Conservation (phyloP, 352 stramenopile species). For the Phytophthora constricta region DNA sequence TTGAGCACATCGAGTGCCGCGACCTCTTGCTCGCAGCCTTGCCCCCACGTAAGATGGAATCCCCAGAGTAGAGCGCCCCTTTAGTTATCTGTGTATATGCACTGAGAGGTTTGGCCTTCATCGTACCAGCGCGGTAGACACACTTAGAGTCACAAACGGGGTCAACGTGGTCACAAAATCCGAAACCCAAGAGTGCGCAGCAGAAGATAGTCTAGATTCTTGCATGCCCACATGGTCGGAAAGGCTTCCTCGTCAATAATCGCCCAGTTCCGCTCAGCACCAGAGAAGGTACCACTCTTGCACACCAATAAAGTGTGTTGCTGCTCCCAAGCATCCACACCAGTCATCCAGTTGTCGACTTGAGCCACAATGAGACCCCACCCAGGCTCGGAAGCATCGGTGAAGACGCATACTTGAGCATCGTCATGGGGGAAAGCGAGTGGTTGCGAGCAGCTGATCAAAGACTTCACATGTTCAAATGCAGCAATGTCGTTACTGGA, state of each 20-base stretch:
- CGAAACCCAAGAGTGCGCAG: too few species aligned
- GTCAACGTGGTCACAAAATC: too few species aligned
- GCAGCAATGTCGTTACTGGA: neutral
- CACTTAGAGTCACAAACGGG: too few species aligned
- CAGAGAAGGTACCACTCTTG: conserved; percentile 11
- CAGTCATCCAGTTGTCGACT: neutral
- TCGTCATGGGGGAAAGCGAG: conserved; percentile 1
- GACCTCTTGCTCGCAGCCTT: too few species aligned
- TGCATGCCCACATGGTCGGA: conserved; percentile 10
- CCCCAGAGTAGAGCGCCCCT: too few species aligned
- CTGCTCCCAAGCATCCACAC: neutral
- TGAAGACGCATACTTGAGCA: conserved; percentile 2
- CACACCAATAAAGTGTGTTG: conserved; percentile 12
- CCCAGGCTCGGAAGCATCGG: conserved; percentile 11
- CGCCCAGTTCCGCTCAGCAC: conserved; percentile 8
- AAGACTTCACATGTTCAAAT: neutral
- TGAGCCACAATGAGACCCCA: conserved; percentile 14
- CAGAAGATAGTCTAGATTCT: neutral
- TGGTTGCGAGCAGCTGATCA: neutral
- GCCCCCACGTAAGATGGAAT: too few species aligned
- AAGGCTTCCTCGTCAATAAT: conserved; percentile 25
- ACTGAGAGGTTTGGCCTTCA: too few species aligned
- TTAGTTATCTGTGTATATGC: too few species aligned
- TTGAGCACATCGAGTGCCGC: too few species aligned
- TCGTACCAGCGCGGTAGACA: too few species aligned